Base-by-base conservation (phyloP, 202 grass and related monocot genomes). In the Eragrostis tef region DNA sequence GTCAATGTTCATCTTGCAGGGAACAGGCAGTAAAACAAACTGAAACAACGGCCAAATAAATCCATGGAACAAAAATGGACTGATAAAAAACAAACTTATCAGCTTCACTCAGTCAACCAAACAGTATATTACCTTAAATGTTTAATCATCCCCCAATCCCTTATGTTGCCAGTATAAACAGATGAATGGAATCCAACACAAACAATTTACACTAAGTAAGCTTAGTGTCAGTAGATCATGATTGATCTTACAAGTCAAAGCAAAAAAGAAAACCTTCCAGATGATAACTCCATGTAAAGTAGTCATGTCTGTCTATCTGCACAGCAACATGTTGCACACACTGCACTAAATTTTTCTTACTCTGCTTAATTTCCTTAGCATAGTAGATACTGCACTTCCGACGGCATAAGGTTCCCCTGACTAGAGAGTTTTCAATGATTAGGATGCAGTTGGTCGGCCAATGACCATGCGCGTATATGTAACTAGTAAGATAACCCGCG, bases 21-120 rank as follows among this genome's bases (percentile, higher is more conserved):
- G 50, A 80, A 73, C 82, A 89, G 13, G 62, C 20, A 71, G 47
- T 56, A 48, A 64, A 64, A 36, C 53, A 77, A 64, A 65, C 16
- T 64, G 21, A 68, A 68, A 19, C 68, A 84, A 66, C 17, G 24
- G 36, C 17, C 7, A 34, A 9, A 6, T 69, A 62, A 29, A 79
- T 78, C 50, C 42, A 31, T 66, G 77, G 61, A 39, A n/a, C 53
- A 64, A 53, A 80, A 16, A 34, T 26, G 59, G 11, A 60, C 9
- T 21, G 1, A 27, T 15, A 3, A 67, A 9, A 48, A 56, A 81
- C 1, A 58, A 65, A 13, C 6, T 44, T 77, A 85, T 34, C 76
- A 22, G 6, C 75, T 51, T 60, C 59, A 29, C 15, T 67, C 11
- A 79, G 44, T 66, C 54, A 59, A 79, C 70, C 51, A 42, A 67